Conservation (phyloP, 139 green algal species). For the Micractinium sp. region DNA sequence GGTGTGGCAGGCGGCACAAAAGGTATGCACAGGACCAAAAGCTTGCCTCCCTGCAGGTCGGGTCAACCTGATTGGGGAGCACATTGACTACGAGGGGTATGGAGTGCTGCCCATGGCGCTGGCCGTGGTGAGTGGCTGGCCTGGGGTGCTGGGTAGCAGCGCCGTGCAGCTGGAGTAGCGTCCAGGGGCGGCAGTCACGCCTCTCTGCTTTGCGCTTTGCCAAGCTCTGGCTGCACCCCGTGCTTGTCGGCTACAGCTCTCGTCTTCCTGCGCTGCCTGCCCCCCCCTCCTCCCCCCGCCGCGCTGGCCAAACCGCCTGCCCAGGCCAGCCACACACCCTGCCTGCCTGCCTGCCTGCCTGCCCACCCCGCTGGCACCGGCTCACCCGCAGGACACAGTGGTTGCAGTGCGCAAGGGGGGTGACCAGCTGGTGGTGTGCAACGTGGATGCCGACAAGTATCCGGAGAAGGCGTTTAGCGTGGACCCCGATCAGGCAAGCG, state of each 20-base stretch:
- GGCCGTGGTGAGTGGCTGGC: conserved; percentile 57
- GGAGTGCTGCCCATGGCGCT: conserved; percentile 98
- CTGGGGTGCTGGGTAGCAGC: too few species aligned
- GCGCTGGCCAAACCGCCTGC: background rate
- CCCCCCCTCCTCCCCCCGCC: too few species aligned
- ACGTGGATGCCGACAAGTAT: conserved; percentile 81
- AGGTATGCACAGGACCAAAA: too few species aligned
- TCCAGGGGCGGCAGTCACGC: too few species aligned
- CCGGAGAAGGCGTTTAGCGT: conserved; percentile 69
- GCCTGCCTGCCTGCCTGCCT: background rate
- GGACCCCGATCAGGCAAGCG: conserved; percentile 74
- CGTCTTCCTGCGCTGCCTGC: background rate
- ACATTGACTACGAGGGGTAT: conserved; percentile 99
- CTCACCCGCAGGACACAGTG: conserved; percentile 40
- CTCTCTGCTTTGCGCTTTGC: too few species aligned
- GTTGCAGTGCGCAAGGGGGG: conserved; percentile 56
- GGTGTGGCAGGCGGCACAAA: background rate
- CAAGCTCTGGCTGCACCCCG: too few species aligned
- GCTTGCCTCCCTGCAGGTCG: conserved; percentile 66
- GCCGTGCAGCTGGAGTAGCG: background rate
- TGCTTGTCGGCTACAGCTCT: too few species aligned
- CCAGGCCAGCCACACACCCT: too few species aligned
- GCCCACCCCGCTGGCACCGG: too few species aligned
- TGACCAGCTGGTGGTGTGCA: conserved; percentile 74
- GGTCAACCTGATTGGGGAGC: conserved; percentile 98